Base-by-base conservation (phyloP, 2,329 filamentous ascomycete species). In the Fusarium sp. region DNA sequence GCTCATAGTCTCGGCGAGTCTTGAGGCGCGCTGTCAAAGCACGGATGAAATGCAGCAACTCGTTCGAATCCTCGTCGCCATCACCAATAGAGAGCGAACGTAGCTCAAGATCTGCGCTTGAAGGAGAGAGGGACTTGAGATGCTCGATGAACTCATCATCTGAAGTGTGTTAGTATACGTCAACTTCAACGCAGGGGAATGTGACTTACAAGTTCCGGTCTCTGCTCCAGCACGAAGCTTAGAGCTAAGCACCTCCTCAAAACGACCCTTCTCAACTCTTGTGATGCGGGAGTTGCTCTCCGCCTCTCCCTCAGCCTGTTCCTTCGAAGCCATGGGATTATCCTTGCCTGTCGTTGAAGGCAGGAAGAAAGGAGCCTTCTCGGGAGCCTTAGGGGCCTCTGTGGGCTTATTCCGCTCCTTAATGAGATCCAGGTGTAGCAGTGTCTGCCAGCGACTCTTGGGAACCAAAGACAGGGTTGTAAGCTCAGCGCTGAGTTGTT, bases 331-430 rank as follows among this genome's bases (percentile, higher is more conserved):
- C 57, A 87, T 83, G 2, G 80, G 79, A 3, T 80, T 80, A 6
- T 77, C 80, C 9, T 85, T 84, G 7, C 77, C 80, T 9, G 85
- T 84, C 3, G 91, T 82, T 0, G 91, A 91, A 0, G 94, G 93
- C 6, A 98, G 85, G 84, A 98, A 98, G 84, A 98, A 98, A 0
- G 96, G 97, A 0, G 95, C 95, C 76, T 97, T 97, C 77, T 98
- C 93, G 0, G 96, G 96, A 9, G 90, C 88, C 81, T 98, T 98
- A 18, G 94, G 94, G 0, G 94, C 89, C 79, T 98, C 94, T 70
- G 90, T 94, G 1, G 97, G 96, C 80, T 96, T 97, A 81, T 99
- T 99, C 65, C 96, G 92, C 80, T 94, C 89, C 81, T 94, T 92
- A 77, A 99, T 97, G 26, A 94, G 83, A 76, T 99, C 96, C 4